Evolutionary conservation across 2,329 filamentous ascomycete species (phyloP), one percentile per base, ranked within the genome.

Genomic region (Penicillium sp.): DNA sequence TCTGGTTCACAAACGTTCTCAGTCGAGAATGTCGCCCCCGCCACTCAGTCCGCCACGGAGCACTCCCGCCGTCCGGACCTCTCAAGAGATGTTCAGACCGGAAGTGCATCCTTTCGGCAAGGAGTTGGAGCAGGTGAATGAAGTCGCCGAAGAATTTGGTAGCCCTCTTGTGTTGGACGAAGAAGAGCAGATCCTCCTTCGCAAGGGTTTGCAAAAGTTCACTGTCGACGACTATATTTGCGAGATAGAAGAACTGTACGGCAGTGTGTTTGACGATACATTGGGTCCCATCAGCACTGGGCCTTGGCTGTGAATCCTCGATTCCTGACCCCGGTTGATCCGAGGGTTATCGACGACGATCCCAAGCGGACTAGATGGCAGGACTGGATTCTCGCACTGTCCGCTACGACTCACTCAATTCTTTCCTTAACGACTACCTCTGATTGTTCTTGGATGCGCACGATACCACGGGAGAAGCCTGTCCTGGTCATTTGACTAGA

Each of bases 61-160:
- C 58, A 50, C 62, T 54, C 58, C 61, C 34, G 40, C 53, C 0
- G 46, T 57, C 8, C 62, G 61, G 16, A 51, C 52, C 11, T 56
- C 57, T 15, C 55, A 60, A 23, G 65, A 68, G n/a, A 55, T 62
- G 29, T 66, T 66, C 48, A 52, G 57, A 16, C 45, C 56, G 2
- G 57, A 62, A 22, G 46, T 51, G 12, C 79, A 92, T 61, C 90
- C 90, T 0, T 96, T 96, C 55, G 86, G 86, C 36, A 81, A 83
- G 34, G 92, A 98, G 65, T 72, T 96, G 36, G 87, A 86, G 39
- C 84, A 96, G 65, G 85, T 96, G 15, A 87, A 88, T 36, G 92
- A 96, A 65, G 76, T 95, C 11, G 90, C 84, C 0, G 92, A 96
- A 66, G 89, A 95, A 64, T 90, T 87, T 52, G 79, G 80, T 28